Percentiles rank a stretch among this genome's conserved stretches.
Evolutionary conservation across 306 rosid species (phyloP).

Genomic region (Mucuna pruriens): DNA sequence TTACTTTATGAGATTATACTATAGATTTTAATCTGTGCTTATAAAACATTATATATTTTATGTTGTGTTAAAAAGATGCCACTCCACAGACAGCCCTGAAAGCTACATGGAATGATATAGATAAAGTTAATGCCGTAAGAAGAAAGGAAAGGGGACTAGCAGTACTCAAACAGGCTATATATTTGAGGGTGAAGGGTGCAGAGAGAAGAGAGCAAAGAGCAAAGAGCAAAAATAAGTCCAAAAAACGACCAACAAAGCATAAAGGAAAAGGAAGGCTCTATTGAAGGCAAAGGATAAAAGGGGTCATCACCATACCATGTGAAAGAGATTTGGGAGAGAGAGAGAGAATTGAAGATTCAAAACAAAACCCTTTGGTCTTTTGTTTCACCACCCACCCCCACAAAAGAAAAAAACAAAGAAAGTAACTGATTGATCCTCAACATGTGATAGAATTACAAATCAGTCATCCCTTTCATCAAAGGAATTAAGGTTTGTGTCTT

Average conservation of each 20-base stretch:
- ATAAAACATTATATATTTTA: not conserved
- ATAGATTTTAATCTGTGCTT: not conserved
- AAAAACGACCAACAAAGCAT: conserved; percentile 58
- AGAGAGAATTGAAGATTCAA: not conserved
- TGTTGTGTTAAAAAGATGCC: conserved; percentile 24
- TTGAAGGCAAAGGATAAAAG: conserved; percentile 52
- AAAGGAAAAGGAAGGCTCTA: conserved; percentile 42
- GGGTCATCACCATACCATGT: conserved; percentile 46
- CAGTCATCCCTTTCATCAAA: conserved; percentile 30
- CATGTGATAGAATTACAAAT: conserved; percentile 7
- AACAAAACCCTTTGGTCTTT: conserved; percentile 17
- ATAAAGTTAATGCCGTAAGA: conserved; percentile 72
- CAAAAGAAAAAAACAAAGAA: conserved; percentile 21
- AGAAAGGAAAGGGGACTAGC: conserved; percentile 73
- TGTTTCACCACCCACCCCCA: conserved; percentile 24
- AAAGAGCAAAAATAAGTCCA: conserved; percentile 34
- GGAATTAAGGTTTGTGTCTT: conserved; percentile 43
- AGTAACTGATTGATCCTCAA: conserved; percentile 1
- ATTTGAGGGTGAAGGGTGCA: conserved; percentile 57
- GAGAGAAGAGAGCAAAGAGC: conserved; percentile 21
- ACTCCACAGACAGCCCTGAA: conserved; percentile 50
- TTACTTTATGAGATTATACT: conserved; percentile 29
- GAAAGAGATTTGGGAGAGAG: conserved; percentile 44
- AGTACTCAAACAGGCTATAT: conserved; percentile 59
- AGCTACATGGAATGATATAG: conserved; percentile 56